Evolutionary conservation across 176 grass and related monocot species (phyloP).

Genomic region (Oryza officinalis): DNA sequence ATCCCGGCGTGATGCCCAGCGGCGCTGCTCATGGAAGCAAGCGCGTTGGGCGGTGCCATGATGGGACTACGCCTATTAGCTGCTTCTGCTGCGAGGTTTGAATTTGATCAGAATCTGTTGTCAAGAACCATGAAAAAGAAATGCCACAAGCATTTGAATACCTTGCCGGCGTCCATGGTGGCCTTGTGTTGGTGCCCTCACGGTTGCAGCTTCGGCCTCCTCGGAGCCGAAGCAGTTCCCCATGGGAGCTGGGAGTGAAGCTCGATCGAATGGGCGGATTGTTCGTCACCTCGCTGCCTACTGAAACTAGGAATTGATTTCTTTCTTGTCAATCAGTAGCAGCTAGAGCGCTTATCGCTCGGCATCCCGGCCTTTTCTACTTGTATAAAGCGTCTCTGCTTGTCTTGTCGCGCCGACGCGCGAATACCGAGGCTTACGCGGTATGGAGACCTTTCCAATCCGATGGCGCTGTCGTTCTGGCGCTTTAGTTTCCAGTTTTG

Average conservation of each 20-base stretch:
- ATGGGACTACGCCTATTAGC: neutral
- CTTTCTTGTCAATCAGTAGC: neutral
- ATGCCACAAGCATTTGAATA: conserved; percentile 15
- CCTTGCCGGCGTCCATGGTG: conserved; percentile 23
- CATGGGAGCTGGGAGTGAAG: conserved; percentile 19
- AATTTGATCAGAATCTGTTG: neutral
- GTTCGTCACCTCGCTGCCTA: neutral
- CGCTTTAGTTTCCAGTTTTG: no score
- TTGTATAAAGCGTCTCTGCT: neutral
- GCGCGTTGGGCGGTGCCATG: conserved; percentile 10
- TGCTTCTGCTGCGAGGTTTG: neutral
- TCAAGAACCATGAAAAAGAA: neutral
- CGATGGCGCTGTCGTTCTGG: conserved; percentile 8
- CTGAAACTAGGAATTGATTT: neutral
- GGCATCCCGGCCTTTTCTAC: neutral
- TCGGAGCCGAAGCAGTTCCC: conserved; percentile 62
- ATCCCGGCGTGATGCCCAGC: neutral
- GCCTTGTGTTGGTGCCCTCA: neutral
- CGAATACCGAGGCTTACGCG: conserved; percentile 45
- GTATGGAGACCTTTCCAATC: conserved; percentile 38
- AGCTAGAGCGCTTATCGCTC: neutral
- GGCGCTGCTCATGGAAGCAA: neutral
- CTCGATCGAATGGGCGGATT: neutral
- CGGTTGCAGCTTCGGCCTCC: conserved; percentile 31
- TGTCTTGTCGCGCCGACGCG: neutral